Evolutionary conservation across 2,329 filamentous ascomycete species (phyloP), one percentile per base, ranked within the genome.

Genomic region (Metarhizium robertsii): DNA sequence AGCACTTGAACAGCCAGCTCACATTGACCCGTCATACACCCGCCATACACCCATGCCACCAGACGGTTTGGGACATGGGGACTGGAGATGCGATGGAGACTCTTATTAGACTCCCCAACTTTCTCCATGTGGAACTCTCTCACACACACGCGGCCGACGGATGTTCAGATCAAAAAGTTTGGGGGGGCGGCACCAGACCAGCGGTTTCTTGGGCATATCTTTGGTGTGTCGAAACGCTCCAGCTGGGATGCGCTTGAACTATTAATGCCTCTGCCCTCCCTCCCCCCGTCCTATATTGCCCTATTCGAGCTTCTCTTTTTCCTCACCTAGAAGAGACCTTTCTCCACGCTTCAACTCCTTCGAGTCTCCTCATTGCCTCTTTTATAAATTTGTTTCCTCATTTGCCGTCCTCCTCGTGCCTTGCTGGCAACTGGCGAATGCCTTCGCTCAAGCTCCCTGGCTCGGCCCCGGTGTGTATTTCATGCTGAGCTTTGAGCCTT

Each of bases 201-300:
- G 38, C 38, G 38, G 38, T 45, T 20, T 20, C 42, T 45, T 7
- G 16, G 40, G 40, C 40, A n/a, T 43, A 43, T 43, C 6, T 45
- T 36, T 30, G 29, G 25, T 55, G 32, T 48, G 53, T 49, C 49
- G 11, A 40, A 40, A 40, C 45, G 16, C 20, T 25, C 42, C 47
- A 29, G n/a, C 25, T 29, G 45, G 52, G 20, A 32, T 16, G 53
- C 18, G n/a, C 42, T 54, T 50, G 14, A 20, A 49, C 32, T 53
- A 55, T 53, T 52, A 55, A 55, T 52, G 49, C 54, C 51, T 52
- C 50, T 55, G 53, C 49, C 53, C 53, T 54, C 45, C 53, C n/a
- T 36, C 11, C 38, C 48, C 20, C 45, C 20, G 10, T 46, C 25
- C 42, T 53, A 53, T 53, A 11, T 40, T 40, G 38, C 14, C 11